Evolutionary conservation across 352 stramenopile species (phyloP).

Genomic region (Pythium guiyangense): DNA sequence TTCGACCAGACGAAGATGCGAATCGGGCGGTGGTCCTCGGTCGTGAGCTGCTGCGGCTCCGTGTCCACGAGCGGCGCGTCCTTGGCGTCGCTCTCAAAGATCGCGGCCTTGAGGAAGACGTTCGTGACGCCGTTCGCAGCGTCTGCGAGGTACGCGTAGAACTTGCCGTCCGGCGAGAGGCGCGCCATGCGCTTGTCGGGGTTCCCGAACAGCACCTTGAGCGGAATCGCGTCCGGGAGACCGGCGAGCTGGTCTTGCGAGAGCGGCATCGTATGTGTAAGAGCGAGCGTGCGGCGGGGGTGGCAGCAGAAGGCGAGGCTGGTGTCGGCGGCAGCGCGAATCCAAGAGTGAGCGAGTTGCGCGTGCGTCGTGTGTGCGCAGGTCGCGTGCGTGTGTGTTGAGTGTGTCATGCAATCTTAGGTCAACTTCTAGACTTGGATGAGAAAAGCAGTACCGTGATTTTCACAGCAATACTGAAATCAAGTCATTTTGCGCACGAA

Average conservation of each 20-base stretch:
- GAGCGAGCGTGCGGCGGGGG: neutral
- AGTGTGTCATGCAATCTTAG: no score
- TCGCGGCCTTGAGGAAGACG: constrained; percentile 35
- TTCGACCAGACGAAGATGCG: constrained; percentile 37
- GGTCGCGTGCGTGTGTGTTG: no score
- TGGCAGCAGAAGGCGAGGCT: neutral
- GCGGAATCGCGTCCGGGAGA: constrained; percentile 31
- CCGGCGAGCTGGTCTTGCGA: constrained; percentile 10
- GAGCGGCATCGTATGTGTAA: constrained; percentile 8
- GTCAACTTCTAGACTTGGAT: no score
- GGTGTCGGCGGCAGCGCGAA: neutral
- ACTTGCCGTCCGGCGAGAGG: constrained; percentile 38
- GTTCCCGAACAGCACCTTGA: constrained; percentile 44
- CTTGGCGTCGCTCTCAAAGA: constrained; percentile 22
- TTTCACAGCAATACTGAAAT: no score
- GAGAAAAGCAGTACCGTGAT: no score
- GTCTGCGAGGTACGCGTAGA: constrained; percentile 43
- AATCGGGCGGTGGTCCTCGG: constrained; percentile 29
- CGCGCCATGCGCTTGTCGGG: constrained; percentile 36
- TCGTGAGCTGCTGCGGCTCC: constrained; percentile 30
- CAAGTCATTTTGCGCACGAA: no score
- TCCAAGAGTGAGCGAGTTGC: neutral
- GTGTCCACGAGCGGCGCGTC: constrained; percentile 19
- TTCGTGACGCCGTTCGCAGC: constrained; percentile 35
- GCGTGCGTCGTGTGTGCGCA: no score